These are phyloP conservation scores for Tilletia walkeri DNA, from an alignment of 1,284 basidiomycete species.

Conservation along the genomic window DNA sequence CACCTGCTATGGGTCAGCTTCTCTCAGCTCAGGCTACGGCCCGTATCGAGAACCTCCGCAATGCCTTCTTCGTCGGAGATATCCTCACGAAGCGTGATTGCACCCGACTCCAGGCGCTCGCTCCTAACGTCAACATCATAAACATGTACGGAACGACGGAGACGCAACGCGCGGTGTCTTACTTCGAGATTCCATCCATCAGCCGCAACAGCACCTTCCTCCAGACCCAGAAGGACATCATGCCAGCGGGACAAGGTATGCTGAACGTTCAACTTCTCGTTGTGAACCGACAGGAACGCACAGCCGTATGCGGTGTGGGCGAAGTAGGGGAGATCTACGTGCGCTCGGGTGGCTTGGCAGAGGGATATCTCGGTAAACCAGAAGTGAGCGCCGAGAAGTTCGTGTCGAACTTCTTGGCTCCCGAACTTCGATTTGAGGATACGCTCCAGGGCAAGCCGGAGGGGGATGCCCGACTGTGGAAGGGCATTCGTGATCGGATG, in stretches of 20 bases:
- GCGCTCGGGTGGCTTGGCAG: slow-evolving; percentile 89
- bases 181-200: slow-evolving; percentile 88
- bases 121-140: slow-evolving; percentile 80
- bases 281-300: slow-evolving; percentile 87
- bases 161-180: slow-evolving; percentile 97
- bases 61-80: slow-evolving; percentile 99
- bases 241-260: slow-evolving; percentile 98
- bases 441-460: slow-evolving; percentile 46
- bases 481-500: slow-evolving; percentile 96
- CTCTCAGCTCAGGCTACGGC: slow-evolving; percentile 90
- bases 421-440: slow-evolving; percentile 41
- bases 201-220: slow-evolving; percentile 84
- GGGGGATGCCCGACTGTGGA: slow-evolving; percentile 64
- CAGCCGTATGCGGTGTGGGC: slow-evolving; percentile 85
- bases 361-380: slow-evolving; percentile 81
- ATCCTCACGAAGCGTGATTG: slow-evolving; percentile 98
- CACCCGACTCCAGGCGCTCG: slow-evolving; percentile 87
- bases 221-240: slow-evolving; percentile 92
- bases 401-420: slow-evolving; percentile 52
- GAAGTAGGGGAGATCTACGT: slow-evolving; percentile 99
- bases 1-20: slow-evolving; percentile 93
- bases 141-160: slow-evolving; percentile 99
- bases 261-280: slow-evolving; percentile 95
- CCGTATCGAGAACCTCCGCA: slow-evolving; percentile 79
- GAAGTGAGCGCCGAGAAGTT: slow-evolving; percentile 72